Percentiles rank a stretch among this genome's conserved stretches.
Evolutionary conservation across 768 basidiomycete genomes (phyloP).

Genomic region (Phaeolepiota aurea): DNA sequence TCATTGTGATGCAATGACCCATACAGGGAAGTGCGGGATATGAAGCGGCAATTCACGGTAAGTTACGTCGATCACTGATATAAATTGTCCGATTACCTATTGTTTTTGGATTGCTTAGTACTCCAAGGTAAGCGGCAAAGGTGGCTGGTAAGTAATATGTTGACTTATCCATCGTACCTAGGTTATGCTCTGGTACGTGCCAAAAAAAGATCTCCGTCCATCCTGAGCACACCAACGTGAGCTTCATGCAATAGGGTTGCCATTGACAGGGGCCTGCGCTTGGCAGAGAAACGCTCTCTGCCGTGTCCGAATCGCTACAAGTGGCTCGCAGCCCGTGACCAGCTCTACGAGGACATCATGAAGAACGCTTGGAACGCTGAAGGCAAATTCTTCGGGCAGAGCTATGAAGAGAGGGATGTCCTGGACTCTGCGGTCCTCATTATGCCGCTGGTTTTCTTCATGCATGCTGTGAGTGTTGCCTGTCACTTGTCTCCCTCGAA

Average conservation of each 20-base stretch:
- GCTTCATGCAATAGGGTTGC: slow-evolving; percentile 79
- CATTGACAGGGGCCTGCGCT: slow-evolving; percentile 83
- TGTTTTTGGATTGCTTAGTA: slow-evolving; percentile 34
- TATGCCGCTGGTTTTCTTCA: slow-evolving; percentile 92
- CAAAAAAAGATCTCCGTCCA: neutral
- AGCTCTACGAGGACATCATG: slow-evolving; percentile 92
- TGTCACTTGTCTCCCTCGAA: neutral
- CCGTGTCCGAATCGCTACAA: slow-evolving; percentile 67
- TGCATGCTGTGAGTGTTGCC: slow-evolving; percentile 51
- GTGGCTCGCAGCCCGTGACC: slow-evolving; percentile 74
- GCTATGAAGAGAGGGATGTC: slow-evolving; percentile 78
- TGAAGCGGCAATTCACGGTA: slow-evolving; percentile 79
- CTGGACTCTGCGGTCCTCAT: slow-evolving; percentile 86
- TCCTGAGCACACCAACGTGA: neutral
- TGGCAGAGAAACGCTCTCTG: slow-evolving; percentile 91
- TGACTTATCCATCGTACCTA: slow-evolving; percentile 19
- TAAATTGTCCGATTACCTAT: neutral
- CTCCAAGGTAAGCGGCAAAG: slow-evolving; percentile 67
- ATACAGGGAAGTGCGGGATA: slow-evolving; percentile 81
- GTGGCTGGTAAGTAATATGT: too few relatives aligned
- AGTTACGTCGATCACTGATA: too few relatives aligned
- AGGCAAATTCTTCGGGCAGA: slow-evolving; percentile 70
- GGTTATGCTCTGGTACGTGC: slow-evolving; percentile 80
- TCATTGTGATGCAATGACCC: neutral
- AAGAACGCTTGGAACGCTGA: slow-evolving; percentile 75